These are phyloP conservation scores for Mrakia frigida DNA, from an alignment of 768 basidiomycete genomes.

Conservation along the genomic window DNA sequence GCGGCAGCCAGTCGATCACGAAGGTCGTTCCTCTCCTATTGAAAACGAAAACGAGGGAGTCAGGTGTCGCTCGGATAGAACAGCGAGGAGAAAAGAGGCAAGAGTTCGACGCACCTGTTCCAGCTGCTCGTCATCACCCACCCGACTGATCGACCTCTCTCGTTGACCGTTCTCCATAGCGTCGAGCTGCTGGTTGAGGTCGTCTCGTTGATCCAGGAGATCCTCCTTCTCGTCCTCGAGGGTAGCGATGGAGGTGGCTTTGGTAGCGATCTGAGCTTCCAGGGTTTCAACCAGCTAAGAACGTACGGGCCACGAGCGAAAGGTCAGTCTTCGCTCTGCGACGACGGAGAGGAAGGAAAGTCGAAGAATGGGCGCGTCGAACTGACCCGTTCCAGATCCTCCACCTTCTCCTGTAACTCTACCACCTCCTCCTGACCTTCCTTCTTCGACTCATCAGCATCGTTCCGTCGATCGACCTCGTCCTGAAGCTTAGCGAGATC, in stretches of 20 bases:
- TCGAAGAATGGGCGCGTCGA: conserved; percentile 45
- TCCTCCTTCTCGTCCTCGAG: conserved; percentile 31
- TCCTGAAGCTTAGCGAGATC: conserved; percentile 35
- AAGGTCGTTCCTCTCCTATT: conserved; percentile 39
- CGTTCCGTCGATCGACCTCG: conserved; percentile 25
- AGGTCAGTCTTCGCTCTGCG: too few relatives aligned
- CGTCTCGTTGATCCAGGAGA: conserved; percentile 26
- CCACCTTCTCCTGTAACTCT: conserved; percentile 61
- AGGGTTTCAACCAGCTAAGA: conserved; percentile 20
- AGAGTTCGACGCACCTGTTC: conserved; percentile 30
- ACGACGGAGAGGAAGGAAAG: neutral
- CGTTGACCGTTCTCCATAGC: conserved; percentile 15
- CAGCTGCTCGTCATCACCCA: conserved; percentile 30
- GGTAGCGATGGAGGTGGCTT: conserved; percentile 16
- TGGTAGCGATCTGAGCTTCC: conserved; percentile 14
- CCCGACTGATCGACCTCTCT: conserved; percentile 12
- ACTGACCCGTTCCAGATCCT: conserved; percentile 50
- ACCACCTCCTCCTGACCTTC: conserved; percentile 60
- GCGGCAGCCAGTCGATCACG: conserved; percentile 41
- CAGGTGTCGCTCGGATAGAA: too few relatives aligned
- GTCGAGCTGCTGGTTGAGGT: conserved; percentile 9
- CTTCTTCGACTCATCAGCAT: conserved; percentile 17
- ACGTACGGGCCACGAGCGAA: neutral
- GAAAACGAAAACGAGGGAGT: neutral
- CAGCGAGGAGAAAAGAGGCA: too few relatives aligned